Base-by-base conservation (phyloP, 176 grass and related monocot genomes). In the Lolium rigidum region DNA sequence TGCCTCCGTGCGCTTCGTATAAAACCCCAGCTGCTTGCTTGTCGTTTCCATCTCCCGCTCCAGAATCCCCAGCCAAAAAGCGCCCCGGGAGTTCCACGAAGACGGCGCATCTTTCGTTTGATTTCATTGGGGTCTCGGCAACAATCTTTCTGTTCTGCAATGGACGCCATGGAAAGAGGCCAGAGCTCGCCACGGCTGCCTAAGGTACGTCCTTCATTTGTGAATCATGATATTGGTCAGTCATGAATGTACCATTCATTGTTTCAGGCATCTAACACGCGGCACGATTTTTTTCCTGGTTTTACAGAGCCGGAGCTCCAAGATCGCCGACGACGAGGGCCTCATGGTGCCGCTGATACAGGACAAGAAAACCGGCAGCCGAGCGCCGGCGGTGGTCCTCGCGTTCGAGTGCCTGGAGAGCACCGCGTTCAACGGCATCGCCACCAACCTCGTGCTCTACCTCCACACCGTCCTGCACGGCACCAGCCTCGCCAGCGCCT, bases 381-480 rank as follows among this genome's bases (percentile, higher is more conserved):
- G 84, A 50, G 88, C 77, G 18, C 88, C 88, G 6, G 77, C 77
- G 1, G 37, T 89, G 14, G 59, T 89, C 9, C 88, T 89, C 70
- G 84, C 52, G 6, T 84, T 93, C 9, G 72, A 84, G 49, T 90
- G 71, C 82, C 43, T 93, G 37, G 91, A 93, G 78, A 90, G 85
- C 78, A 81, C 89, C 12, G 91, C 72, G 15, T 93, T 87, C 65
- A 84, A 84, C 59, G 88, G 88, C 43, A 79, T 90, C 79, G 84
- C 35, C 75, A 84, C 88, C 14, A 94, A 94, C 84, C 70, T 94
- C 72, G 88, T 92, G 77, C 80, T 88, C 48, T 94, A 92, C 80
- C 93, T 94, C n/a, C 73, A 71, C 49, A 90, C 12, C 11, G 83
- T 92, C 10, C 70, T 94, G 59, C 90, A 90, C 58, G 87, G 86